A percentile compares a stretch with the other conserved stretches of the same genome.
Evolutionary conservation across 108 stramenopile species (phyloP).

Genomic region (Pseudonitzschia multistriata): DNA sequence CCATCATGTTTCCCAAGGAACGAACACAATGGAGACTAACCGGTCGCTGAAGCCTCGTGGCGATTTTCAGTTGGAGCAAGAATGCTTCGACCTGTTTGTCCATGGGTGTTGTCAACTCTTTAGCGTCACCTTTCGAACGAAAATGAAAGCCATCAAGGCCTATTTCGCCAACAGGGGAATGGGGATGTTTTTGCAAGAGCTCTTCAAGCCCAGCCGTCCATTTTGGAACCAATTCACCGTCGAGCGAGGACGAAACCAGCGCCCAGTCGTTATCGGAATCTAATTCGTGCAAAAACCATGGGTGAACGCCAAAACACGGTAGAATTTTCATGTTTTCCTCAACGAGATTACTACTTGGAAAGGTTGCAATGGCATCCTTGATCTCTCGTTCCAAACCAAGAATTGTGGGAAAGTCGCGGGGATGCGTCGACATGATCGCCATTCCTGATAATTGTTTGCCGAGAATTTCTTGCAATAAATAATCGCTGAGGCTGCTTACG

Average conservation of each 20-base stretch:
- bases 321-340: slow-evolving; percentile 30
- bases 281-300: slow-evolving; percentile 81
- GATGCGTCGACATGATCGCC: slow-evolving; percentile 87
- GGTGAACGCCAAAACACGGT: slow-evolving; percentile 83
- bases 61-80: slow-evolving; percentile 61
- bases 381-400: slow-evolving; percentile 17
- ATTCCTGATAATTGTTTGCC: slow-evolving; percentile 50
- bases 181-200: slow-evolving; percentile 39
- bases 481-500: not conserved
- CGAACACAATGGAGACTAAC: slow-evolving; percentile 82
- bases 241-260: not conserved
- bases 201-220: slow-evolving; percentile 56
- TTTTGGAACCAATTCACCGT: slow-evolving; percentile 19
- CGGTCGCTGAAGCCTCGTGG: slow-evolving; percentile 58
- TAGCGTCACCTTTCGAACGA: slow-evolving; percentile 39
- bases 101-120: slow-evolving; percentile 56
- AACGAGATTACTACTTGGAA: not conserved
- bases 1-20: slow-evolving; percentile 66
- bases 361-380: not conserved
- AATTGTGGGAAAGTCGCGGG: slow-evolving; percentile 65
- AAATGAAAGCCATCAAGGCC: slow-evolving; percentile 83
- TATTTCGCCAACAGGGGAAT: slow-evolving; percentile 80
- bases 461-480: not conserved
- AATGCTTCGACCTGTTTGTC: slow-evolving; percentile 61
- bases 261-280: slow-evolving; percentile 31